phyloP scores from a whole-genome alignment of 148 eudicot species.

The Pharnaceum exiguum region DNA sequence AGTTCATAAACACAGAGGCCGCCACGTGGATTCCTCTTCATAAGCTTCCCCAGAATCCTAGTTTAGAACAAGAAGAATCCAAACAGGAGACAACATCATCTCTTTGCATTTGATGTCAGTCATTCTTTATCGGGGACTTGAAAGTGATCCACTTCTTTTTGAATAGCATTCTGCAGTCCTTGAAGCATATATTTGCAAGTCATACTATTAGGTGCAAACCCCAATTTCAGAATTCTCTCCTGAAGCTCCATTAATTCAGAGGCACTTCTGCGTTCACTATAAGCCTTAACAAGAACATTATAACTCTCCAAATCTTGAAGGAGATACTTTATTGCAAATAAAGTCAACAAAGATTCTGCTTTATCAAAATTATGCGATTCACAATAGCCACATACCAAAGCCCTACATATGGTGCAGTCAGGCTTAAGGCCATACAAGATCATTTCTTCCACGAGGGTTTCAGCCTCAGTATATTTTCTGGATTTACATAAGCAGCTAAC shows the following conservation, averaged over 20 bases:
- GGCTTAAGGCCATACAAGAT: conserved; percentile 41
- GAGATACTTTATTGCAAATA: conserved; percentile 42
- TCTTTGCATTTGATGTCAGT: no score
- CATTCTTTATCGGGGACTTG: no score
- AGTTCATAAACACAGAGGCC: no score
- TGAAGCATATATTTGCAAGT: conserved; percentile 58
- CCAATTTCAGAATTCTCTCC: conserved; percentile 63
- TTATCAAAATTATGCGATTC: conserved; percentile 31
- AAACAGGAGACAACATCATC: no score
- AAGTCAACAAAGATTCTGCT: conserved; percentile 50
- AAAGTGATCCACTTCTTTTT: conserved; percentile 8
- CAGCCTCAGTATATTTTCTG: conserved; percentile 49
- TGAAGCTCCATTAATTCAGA: conserved; percentile 57
- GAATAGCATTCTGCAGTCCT: conserved; percentile 41
- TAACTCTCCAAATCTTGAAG: conserved; percentile 56
- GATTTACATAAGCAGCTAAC: conserved; percentile 50
- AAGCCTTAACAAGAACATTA: conserved; percentile 42
- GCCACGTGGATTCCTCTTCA: no score
- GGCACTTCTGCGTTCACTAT: conserved; percentile 42
- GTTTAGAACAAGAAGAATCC: no score
- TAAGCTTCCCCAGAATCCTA: no score
- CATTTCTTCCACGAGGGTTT: conserved; percentile 57
- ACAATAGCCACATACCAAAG: conserved; percentile 57
- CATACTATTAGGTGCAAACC: conserved; percentile 58
- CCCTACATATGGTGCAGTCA: conserved; percentile 47